A percentile compares a stretch with the other conserved stretches of the same genome.
Conservation (phyloP, 441 rosid species). For the Isatis lusitanica region DNA sequence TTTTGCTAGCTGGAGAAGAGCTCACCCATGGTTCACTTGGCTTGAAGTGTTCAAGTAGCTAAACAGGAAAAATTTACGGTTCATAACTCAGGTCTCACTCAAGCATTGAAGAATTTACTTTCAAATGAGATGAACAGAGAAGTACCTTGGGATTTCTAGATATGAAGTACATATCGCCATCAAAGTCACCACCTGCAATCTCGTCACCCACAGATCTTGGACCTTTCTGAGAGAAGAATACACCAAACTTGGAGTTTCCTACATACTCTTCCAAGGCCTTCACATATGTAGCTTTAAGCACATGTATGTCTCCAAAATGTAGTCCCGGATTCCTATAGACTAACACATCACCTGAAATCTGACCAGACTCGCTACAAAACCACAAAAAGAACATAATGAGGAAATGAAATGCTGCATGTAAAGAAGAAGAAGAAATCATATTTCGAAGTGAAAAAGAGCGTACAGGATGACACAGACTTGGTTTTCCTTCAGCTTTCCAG, state of each 20-base stretch:
- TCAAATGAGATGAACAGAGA: not conserved
- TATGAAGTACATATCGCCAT: slow-evolving; percentile 76
- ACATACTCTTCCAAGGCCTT: slow-evolving; percentile 48
- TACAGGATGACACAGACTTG: slow-evolving; percentile 88
- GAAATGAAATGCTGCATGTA: not conserved
- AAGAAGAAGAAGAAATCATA: not conserved
- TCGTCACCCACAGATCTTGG: slow-evolving; percentile 78
- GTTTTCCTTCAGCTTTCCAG: slow-evolving; percentile 50
- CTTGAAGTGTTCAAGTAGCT: slow-evolving; percentile 61
- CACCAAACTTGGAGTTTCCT: slow-evolving; percentile 72
- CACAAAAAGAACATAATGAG: not conserved
- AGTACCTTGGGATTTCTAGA: slow-evolving; percentile 70
- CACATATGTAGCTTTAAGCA: slow-evolving; percentile 62
- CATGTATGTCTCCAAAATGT: slow-evolving; percentile 82
- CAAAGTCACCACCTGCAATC: slow-evolving; percentile 77
- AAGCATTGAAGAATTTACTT: not conserved
- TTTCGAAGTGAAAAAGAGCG: slow-evolving; percentile 29
- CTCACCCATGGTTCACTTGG: slow-evolving; percentile 61
- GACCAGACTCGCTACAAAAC: slow-evolving; percentile 60
- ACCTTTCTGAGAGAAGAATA: slow-evolving; percentile 71
- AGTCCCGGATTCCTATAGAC: slow-evolving; percentile 81
- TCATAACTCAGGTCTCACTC: not conserved
- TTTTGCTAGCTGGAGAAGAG: slow-evolving; percentile 31
- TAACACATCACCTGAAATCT: slow-evolving; percentile 68
- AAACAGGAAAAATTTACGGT: slow-evolving; percentile 1